These are phyloP conservation scores for Penicillium fimorum DNA, from an alignment of 495 filamentous ascomycete species.

Conservation along the genomic window DNA sequence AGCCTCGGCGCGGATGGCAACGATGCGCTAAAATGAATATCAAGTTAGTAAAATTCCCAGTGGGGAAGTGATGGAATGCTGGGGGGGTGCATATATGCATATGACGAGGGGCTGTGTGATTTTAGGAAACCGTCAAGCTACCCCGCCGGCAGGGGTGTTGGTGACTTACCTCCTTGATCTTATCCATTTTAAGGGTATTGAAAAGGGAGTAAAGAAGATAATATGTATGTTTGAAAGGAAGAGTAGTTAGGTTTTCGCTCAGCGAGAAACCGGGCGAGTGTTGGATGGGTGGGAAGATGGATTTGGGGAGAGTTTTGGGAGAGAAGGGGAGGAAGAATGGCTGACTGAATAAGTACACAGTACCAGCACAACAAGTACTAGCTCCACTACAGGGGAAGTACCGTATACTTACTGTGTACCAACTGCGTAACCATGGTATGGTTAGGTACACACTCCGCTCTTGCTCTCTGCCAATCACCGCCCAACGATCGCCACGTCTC, in stretches of 20 bases:
- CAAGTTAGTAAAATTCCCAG: conserved; percentile 20
- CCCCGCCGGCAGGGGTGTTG: conserved; percentile 38
- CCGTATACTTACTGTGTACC: conserved; percentile 16
- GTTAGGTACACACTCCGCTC: conserved; percentile 36
- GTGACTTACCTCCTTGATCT: conserved; percentile 75
- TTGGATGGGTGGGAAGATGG: conserved; percentile 26
- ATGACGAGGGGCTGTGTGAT: conserved; percentile 15
- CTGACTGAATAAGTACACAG: conserved; percentile 18
- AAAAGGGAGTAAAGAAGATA: conserved; percentile 18
- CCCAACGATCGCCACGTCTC: conserved; percentile 38
- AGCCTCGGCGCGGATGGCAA: conserved; percentile 84
- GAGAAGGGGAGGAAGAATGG: conserved; percentile 26
- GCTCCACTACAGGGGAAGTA: conserved; percentile 18
- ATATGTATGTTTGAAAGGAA: conserved; percentile 36
- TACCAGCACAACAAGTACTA: conserved; percentile 7
- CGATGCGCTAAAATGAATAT: conserved; percentile 77
- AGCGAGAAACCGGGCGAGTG: conserved; percentile 39
- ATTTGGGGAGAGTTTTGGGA: conserved; percentile 30
- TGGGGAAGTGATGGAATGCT: conserved; percentile 16
- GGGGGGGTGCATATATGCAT: conserved; percentile 24
- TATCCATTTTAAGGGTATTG: conserved; percentile 47
- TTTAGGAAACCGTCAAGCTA: conserved; percentile 40
- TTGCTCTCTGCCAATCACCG: conserved; percentile 21
- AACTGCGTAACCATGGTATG: conserved; percentile 30
- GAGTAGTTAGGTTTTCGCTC: conserved; percentile 41